These are phyloP conservation scores for Leersia perrieri DNA, from an alignment of 176 grass and related monocot species.

Conservation along the genomic window DNA sequence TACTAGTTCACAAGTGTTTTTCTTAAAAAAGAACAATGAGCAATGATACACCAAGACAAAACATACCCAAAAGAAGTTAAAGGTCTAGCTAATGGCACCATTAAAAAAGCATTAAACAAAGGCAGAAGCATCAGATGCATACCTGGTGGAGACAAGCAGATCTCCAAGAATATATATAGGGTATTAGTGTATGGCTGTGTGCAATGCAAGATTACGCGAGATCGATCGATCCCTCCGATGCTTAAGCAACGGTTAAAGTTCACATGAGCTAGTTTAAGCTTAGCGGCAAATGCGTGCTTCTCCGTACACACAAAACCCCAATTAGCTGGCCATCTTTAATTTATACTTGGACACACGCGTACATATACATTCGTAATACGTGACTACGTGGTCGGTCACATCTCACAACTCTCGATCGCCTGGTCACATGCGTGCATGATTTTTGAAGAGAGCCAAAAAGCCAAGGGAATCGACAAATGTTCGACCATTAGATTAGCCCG, in stretches of 20 bases:
- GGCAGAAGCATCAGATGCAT: background rate
- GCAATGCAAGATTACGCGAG: slow-evolving; percentile 12
- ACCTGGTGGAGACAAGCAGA: background rate
- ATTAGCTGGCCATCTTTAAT: slow-evolving; percentile 5
- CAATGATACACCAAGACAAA: background rate
- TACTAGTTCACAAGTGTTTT: background rate
- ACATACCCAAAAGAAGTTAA: background rate
- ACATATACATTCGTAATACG: background rate
- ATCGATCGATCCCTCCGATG: background rate
- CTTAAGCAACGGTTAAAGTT: background rate
- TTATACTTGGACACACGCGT: background rate
- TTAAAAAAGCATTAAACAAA: background rate
- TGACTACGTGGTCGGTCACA: slow-evolving; percentile 23
- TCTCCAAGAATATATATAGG: background rate
- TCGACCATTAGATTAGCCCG: background rate
- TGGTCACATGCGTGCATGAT: background rate
- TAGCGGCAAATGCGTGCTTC: background rate
- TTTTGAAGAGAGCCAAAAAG: background rate
- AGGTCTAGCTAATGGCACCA: background rate
- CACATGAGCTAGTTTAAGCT: background rate
- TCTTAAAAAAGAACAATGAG: background rate
- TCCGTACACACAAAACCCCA: background rate
- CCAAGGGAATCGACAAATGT: slow-evolving; percentile 33
- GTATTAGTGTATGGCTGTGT: background rate
- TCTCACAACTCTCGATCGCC: background rate